Conservation (phyloP, 75 land plant genomes). For the Pinus taeda region DNA sequence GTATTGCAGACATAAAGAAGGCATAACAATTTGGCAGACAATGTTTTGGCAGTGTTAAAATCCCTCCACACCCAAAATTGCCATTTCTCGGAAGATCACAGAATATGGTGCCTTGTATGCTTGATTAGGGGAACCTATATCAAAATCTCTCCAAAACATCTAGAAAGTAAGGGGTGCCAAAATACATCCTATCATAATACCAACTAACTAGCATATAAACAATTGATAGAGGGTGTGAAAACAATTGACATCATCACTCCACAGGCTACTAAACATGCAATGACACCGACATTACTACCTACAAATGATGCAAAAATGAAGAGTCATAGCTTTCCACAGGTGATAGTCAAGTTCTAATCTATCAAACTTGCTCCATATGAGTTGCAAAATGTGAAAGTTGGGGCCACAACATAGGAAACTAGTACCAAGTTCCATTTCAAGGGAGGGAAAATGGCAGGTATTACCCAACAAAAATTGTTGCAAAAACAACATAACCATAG, state of each 20-base stretch:
- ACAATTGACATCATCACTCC: conserved; percentile 88
- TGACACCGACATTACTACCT: conserved; percentile 54
- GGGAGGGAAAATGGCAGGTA: conserved; percentile 61
- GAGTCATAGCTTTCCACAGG: conserved; percentile 70
- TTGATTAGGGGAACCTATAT: conserved; percentile 49
- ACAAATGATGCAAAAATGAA: conserved; percentile 66
- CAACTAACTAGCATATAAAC: conserved; percentile 63
- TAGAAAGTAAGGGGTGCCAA: conserved; percentile 65
- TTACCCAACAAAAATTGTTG: conserved; percentile 39
- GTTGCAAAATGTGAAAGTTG: conserved; percentile 76
- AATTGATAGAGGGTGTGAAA: conserved; percentile 65
- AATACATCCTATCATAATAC: conserved; percentile 22
- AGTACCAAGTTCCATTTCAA: conserved; percentile 56
- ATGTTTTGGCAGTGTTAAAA: too few species aligned
- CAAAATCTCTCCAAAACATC: conserved; percentile 65
- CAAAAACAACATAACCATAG: conserved; percentile 9
- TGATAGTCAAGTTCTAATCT: conserved; percentile 68
- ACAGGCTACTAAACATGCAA: conserved; percentile 71
- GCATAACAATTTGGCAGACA: too few species aligned
- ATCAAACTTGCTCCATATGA: conserved; percentile 76
- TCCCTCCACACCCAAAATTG: too few species aligned
- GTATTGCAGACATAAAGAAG: too few species aligned
- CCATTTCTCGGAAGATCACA: too few species aligned
- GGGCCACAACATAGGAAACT: conserved; percentile 50
- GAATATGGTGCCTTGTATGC: conserved; percentile 19